Evolutionary conservation across 768 basidiomycete genomes (phyloP).

Genomic region (Pulveroboletus sp.): DNA sequence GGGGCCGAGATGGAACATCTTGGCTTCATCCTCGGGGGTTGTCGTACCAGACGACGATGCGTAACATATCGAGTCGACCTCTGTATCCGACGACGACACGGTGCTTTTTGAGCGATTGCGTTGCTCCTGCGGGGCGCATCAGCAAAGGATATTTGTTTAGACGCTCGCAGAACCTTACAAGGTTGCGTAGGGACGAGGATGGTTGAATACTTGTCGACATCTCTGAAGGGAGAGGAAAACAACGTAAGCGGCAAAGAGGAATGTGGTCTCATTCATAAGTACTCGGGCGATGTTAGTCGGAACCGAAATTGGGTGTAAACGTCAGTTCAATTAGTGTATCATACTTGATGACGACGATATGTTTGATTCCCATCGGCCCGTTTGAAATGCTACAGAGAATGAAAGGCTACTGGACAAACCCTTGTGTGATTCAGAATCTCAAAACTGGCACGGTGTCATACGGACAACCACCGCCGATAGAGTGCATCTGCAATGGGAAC

Average conservation of each 20-base stretch:
- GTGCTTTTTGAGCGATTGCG: constrained; percentile 13
- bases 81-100: constrained; percentile 22
- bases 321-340: neutral
- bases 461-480: neutral
- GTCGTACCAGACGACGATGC: constrained; percentile 31
- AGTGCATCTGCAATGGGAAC: constrained; percentile 59
- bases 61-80: constrained; percentile 18
- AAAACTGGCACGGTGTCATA: neutral
- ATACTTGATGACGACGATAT: constrained; percentile 1
- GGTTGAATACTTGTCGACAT: constrained; percentile 11
- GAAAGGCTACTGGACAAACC: neutral
- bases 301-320: constrained; percentile 9
- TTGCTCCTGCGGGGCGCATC: constrained; percentile 1
- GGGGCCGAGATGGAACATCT: constrained; percentile 21
- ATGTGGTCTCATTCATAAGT: neutral
- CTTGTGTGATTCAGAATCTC: neutral
- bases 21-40: constrained; percentile 29
- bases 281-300: constrained; percentile 1
- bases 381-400: constrained; percentile 5
- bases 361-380: neutral
- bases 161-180: constrained; percentile 1
- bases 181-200: constrained; percentile 13
- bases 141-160: neutral
- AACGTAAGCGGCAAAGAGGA: neutral
- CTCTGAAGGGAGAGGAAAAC: neutral